Base-by-base conservation (phyloP, 169 alveolate species). In the Plasmodium gallinaceum region DNA sequence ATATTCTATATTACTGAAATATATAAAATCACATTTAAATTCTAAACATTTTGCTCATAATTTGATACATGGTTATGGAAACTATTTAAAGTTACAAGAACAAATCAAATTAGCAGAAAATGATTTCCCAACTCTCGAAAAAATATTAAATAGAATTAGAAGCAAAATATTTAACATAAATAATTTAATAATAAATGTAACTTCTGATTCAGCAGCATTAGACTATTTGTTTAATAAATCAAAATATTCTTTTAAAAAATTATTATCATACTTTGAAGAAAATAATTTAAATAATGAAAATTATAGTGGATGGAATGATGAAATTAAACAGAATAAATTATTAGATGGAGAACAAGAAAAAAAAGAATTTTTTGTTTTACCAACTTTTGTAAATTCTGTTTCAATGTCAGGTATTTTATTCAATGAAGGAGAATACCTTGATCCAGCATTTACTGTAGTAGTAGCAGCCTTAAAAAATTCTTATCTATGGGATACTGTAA, bases 391-490 rank as follows among this genome's bases (percentile, higher is more conserved):
- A 32, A 94, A 94, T 88, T 89, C 89, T 18, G 96, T 94, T 5
- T 93, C 94, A 7, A 91, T 94, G 94, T 93, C 96, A 9, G 96
- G 96, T 22, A 70, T 90, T 24, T 65, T 94, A 48, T 94, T 92
- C 48, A 85, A 92, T 45, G 92, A 73, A 70, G 60, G 43, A 7
- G 96, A 94, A 51, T 74, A 86, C 42, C 45, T 91, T 16, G 86
- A 66, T 64, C 96, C 96, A 2, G 87, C 93, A 5, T 92, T 88
- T 46, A 72, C 74, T 26, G 90, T 94, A 18, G 87, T 92, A n/a
- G 73, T 93, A 32, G 95, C 93, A 37, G 94, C 93, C 42, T 26
- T 94, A 60, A 58, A 80, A 43, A 70, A 93, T 52, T 60, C 93
- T 6, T 91, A 92, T 72, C 70, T 94, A 66, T 94, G 95, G 95